phyloP scores from a whole-genome alignment of 2,329 filamentous ascomycete species.

The Phyllosticta ampelicida region DNA sequence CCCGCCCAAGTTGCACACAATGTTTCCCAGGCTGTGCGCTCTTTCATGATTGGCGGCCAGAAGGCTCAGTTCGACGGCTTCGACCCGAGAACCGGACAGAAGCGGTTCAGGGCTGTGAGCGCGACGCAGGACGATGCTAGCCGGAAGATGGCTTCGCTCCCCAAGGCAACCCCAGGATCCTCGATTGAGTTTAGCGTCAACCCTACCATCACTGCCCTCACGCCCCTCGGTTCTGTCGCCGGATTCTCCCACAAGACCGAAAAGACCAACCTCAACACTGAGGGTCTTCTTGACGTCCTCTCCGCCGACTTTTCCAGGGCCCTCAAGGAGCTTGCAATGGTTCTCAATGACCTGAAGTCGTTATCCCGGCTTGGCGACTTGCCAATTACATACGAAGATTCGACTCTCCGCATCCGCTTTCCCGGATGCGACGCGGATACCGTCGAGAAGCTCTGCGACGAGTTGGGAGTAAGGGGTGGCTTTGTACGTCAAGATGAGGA shows the following conservation, averaged over 20 bases:
- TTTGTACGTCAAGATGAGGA: conserved; percentile 67
- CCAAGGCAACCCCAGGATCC: conserved; percentile 56
- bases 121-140: conserved; percentile 61
- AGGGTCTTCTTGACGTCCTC: conserved; percentile 74
- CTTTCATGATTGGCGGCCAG: conserved; percentile 84
- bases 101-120: conserved; percentile 69
- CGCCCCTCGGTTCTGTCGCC: conserved; percentile 53
- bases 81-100: conserved; percentile 56
- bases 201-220: conserved; percentile 82
- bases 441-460: conserved; percentile 73
- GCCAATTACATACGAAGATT: conserved; percentile 61
- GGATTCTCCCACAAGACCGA: conserved; percentile 33
- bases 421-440: conserved; percentile 79
- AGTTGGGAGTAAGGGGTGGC: conserved; percentile 74
- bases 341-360: conserved; percentile 71
- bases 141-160: conserved; percentile 52
- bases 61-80: conserved; percentile 79
- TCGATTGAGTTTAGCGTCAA: conserved; percentile 81
- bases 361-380: conserved; percentile 72
- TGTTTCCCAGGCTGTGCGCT: conserved; percentile 85
- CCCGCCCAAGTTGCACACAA: conserved; percentile 89
- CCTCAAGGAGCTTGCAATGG: conserved; percentile 68
- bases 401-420: conserved; percentile 70
- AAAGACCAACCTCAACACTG: conserved; percentile 59
- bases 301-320: conserved; percentile 81